These are phyloP conservation scores for Paramyrothecium sp. DNA, from an alignment of 2,329 filamentous ascomycete genomes.

Conservation along the genomic window DNA sequence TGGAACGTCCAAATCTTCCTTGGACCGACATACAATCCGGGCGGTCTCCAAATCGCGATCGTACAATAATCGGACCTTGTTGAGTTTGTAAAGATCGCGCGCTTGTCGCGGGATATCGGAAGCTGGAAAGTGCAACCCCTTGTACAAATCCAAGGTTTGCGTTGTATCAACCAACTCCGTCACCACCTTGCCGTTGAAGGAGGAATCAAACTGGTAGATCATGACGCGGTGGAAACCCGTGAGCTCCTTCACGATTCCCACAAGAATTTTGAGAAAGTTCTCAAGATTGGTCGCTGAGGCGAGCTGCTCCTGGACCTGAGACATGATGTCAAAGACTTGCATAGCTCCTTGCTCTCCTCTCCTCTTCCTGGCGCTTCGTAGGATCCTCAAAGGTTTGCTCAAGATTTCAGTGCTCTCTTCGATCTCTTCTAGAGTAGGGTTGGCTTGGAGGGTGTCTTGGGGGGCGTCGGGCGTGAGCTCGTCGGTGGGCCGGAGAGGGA, in stretches of 20 bases:
- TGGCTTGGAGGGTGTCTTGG: slow-evolving; percentile 70
- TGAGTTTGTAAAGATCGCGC: slow-evolving; percentile 84
- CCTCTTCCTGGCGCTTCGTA: slow-evolving; percentile 72
- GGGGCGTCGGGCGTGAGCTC: slow-evolving; percentile 61
- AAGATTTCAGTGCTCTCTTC: slow-evolving; percentile 72
- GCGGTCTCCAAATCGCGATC: slow-evolving; percentile 79
- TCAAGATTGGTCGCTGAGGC: slow-evolving; percentile 70
- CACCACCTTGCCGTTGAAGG: slow-evolving; percentile 83
- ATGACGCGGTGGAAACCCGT: slow-evolving; percentile 91
- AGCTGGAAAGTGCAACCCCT: slow-evolving; percentile 84
- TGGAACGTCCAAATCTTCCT: slow-evolving; percentile 70
- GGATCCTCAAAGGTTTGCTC: slow-evolving; percentile 74
- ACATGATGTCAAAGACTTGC: slow-evolving; percentile 90
- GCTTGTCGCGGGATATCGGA: slow-evolving; percentile 84
- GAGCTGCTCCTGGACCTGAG: slow-evolving; percentile 86
- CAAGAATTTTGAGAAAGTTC: slow-evolving; percentile 73
- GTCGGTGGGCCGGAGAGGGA: slow-evolving; percentile 64
- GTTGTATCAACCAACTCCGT: slow-evolving; percentile 81
- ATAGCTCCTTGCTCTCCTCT: slow-evolving; percentile 79
- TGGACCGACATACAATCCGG: slow-evolving; percentile 74
- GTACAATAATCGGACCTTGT: slow-evolving; percentile 85
- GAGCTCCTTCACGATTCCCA: slow-evolving; percentile 84
- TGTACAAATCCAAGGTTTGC: slow-evolving; percentile 79
- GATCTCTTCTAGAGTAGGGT: slow-evolving; percentile 72
- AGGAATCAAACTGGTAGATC: slow-evolving; percentile 85